Evolutionary conservation across 129 eudicot genomes (phyloP).

Genomic region (Solidago caesia): DNA sequence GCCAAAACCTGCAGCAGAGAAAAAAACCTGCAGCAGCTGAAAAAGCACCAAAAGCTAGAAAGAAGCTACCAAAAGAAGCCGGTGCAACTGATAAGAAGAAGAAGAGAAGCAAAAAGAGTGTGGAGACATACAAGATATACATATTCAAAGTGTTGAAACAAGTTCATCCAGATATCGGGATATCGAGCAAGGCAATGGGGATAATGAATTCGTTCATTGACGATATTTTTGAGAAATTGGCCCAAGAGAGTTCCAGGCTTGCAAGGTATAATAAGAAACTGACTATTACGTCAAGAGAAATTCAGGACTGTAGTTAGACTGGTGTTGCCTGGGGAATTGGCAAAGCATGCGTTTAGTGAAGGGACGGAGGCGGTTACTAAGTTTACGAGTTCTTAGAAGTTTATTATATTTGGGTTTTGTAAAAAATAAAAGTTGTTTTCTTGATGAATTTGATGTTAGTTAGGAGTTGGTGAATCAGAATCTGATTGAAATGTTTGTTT

Average conservation of each 20-base stretch:
- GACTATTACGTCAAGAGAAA: conserved; percentile 14
- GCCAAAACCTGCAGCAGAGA: too few species aligned
- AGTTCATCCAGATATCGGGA: conserved; percentile 21
- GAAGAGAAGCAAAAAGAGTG: conserved; percentile 17
- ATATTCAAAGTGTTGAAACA: conserved; percentile 15
- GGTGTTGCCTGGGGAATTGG: conserved; percentile 28
- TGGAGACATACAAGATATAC: conserved; percentile 16
- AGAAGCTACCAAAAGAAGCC: conserved; percentile 6
- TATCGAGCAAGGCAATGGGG: conserved; percentile 14
- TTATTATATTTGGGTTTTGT: too few species aligned
- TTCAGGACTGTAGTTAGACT: conserved; percentile 24
- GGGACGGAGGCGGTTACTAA: conserved; percentile 30
- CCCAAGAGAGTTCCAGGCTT: conserved; percentile 22
- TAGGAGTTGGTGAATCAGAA: too few species aligned
- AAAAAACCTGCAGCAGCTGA: background rate
- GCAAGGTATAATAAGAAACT: conserved; percentile 15
- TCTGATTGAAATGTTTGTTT: too few species aligned
- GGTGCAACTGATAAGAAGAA: conserved; percentile 5
- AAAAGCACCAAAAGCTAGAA: background rate
- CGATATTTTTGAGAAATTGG: conserved; percentile 26
- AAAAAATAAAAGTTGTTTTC: too few species aligned
- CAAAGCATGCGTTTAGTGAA: conserved; percentile 31
- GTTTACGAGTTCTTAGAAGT: conserved; percentile 7
- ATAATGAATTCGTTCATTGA: conserved; percentile 18
- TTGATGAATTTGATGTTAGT: too few species aligned